These are phyloP conservation scores for Candida smagusa DNA, from an alignment of 1,139 yeast species.

Conservation along the genomic window DNA sequence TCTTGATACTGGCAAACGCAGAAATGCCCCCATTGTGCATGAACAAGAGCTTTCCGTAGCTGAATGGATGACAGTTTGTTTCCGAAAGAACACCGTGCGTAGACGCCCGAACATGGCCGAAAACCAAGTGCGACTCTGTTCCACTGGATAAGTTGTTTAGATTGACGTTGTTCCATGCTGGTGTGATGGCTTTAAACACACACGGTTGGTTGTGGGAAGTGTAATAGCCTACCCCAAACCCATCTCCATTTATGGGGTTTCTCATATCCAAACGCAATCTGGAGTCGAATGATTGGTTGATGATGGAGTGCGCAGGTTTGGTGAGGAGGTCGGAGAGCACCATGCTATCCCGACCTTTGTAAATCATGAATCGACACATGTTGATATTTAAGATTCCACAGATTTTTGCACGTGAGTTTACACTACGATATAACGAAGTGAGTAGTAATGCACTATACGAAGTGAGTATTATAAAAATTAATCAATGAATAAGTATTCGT, in stretches of 20 bases:
- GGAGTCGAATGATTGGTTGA: slow-evolving; percentile 92
- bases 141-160: slow-evolving; percentile 81
- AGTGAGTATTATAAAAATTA: no score
- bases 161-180: slow-evolving; percentile 96
- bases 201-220: slow-evolving; percentile 55
- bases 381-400: background rate
- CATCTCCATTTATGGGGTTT: slow-evolving; percentile 96
- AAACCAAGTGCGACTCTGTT: slow-evolving; percentile 78
- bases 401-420: no score
- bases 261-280: slow-evolving; percentile 80
- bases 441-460: no score
- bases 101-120: slow-evolving; percentile 95
- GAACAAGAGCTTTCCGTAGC: slow-evolving; percentile 82
- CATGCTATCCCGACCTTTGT: slow-evolving; percentile 67
- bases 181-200: slow-evolving; percentile 89
- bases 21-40: slow-evolving; percentile 97
- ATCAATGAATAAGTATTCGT: no score
- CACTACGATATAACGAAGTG: no score
- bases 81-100: slow-evolving; percentile 93
- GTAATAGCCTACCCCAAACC: slow-evolving; percentile 96
- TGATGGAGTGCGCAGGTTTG: slow-evolving; percentile 94
- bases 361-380: slow-evolving; percentile 54
- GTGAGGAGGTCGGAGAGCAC: slow-evolving; percentile 83
- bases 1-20: slow-evolving; percentile 68
- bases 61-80: slow-evolving; percentile 94